Base-by-base conservation (phyloP, 2,329 filamentous ascomycete genomes). In the Colletotrichum cordylinicola region DNA sequence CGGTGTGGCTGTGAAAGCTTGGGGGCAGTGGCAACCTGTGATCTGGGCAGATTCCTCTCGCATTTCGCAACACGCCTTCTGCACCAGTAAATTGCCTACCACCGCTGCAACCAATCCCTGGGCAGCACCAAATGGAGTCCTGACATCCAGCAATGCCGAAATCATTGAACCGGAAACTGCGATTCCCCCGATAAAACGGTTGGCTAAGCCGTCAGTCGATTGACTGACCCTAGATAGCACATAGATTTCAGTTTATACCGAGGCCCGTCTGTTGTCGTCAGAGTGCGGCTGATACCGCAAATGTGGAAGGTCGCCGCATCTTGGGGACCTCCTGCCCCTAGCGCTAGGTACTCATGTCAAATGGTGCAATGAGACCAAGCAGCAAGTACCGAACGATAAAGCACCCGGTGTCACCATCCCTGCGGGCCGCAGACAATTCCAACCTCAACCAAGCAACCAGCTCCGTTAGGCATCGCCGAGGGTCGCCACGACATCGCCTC, bases 251-350 rank as follows among this genome's bases (percentile, higher is more conserved):
- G 24, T 55, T 73, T 27, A 75, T 73, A 70, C 10, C 31, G n/a
- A 37, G 58, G 52, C 52, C 70, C 66, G 61, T 71, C 37, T 60
- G 52, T n/a, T 37, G 72, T 76, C 60, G 74, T 75, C 39, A 61
- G 66, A 27, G 33, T 76, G 74, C 74, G 74, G 74, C 74, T 76
- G 66, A 76, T 35, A 62, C 71, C 39, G 21, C 15, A 70, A 61
- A 71, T 75, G 74, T 66, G 74, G 66, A 33, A 76, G 48, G 71
- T 67, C 16, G 74, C 74, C 72, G 74, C 74, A 76, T 67, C 61
- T 58, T 67, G 64, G 58, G 73, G 33, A 48, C 37, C 10, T 56
- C 24, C 39, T 21, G 16, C 10, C 10, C 15, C 31, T 76, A 76
- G 27, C 52, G 9, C 3, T 1, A 9, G 8, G 9, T 76, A 76